Evolutionary conservation across 78 protist species (phyloP), one percentile per base, ranked within the genome.

Genomic region (Pirum gemmata): DNA sequence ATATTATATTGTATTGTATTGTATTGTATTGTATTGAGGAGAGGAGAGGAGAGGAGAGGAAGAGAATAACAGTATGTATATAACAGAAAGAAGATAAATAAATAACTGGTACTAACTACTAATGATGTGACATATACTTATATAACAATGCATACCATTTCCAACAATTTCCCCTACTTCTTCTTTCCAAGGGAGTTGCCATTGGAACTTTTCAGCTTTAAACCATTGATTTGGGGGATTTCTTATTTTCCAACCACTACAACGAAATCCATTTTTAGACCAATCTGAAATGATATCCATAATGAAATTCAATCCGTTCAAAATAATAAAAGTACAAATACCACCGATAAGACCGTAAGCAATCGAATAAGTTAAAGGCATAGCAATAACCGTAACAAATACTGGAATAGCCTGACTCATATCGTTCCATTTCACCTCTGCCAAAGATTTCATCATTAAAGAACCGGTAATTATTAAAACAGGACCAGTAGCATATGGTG

Each of bases 331-430:
- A 41, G 36, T 0, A n/a, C 5, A 0, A 31, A 35, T 40, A 40
- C 86, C 86, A 0, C 86, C 86, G n/a, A 82, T 82, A 27, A 82
- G 18, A 82, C 86, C 86, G 18, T 82, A 82, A 36, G 86, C 86
- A 39, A 82, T 82, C 8, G 86, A 82, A 82, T 82, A 82, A 26
- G 86, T 82, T 41, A 82, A 82, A 61, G 86, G 86, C 86, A 82
- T 82, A 5, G 61, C 0, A 40, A 61, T 82, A 26, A 35, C 67
- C 27, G 86, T 82, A 25, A 82, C 86, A 39, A 82, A 82, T 26
- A 61, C 86, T 61, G 86, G 86, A 39, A 82, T 82, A 73, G 86
- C 86, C 29, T 82, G 79, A 18, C 41, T n/a, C 21, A 61, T n/a
- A 82, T 82, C 67, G 21, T n/a, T 61, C 86, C 86, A 82, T 41